Percentiles rank a stretch among this genome's conserved stretches.
Conservation (phyloP, 768 basidiomycete species). For the Bullera alba region DNA sequence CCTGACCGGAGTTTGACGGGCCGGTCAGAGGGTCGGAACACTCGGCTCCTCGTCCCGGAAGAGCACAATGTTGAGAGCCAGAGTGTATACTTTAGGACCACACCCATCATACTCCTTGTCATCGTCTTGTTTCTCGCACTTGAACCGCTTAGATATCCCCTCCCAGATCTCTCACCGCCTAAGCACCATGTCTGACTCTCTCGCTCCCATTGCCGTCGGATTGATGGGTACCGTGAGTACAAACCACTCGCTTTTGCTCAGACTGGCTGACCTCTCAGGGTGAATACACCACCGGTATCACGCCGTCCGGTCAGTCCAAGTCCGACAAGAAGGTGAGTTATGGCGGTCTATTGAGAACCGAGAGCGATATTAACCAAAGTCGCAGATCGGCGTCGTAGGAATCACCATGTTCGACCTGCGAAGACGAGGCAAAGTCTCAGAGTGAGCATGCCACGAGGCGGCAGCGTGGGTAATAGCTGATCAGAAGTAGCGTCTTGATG, state of each 20-base stretch:
- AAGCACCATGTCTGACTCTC: constrained; percentile 14
- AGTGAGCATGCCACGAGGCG: constrained; percentile 5
- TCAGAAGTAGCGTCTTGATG: constrained; percentile 54
- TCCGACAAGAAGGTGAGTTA: constrained; percentile 80
- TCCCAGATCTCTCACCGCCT: not conserved
- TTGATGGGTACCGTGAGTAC: constrained; percentile 39
- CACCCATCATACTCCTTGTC: no score
- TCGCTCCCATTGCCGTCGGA: constrained; percentile 37
- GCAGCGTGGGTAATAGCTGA: not conserved
- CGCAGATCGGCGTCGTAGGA: constrained; percentile 66
- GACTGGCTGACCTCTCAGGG: constrained; percentile 51
- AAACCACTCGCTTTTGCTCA: not conserved
- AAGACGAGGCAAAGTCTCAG: constrained; percentile 64
- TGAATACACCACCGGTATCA: constrained; percentile 94
- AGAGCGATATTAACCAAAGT: constrained; percentile 2
- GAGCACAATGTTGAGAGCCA: no score
- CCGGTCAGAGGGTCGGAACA: no score
- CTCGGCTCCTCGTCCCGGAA: no score
- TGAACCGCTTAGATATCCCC: not conserved
- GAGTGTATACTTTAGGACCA: no score
- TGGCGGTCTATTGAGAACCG: not conserved
- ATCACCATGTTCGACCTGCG: constrained; percentile 84
- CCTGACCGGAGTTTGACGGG: no score
- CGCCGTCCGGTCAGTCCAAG: constrained; percentile 79
- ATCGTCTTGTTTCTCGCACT: not conserved